phyloP scores from a whole-genome alignment of 345 rosid species.

The Brassica carinata region DNA sequence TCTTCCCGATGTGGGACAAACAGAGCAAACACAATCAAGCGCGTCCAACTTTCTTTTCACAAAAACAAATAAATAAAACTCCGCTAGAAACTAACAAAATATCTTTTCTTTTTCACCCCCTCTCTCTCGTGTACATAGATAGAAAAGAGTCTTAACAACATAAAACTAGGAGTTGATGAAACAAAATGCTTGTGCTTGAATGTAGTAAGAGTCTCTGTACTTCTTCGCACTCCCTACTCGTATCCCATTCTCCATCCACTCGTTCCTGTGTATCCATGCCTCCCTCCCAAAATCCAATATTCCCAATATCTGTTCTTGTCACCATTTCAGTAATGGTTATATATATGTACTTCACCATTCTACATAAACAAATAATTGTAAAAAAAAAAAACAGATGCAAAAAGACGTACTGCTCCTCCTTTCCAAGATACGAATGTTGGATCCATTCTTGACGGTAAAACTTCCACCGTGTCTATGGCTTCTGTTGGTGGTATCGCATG shows the following conservation, averaged over 20 bases:
- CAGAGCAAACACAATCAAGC: neutral
- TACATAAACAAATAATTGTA: neutral
- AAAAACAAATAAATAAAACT: neutral
- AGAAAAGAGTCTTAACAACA: neutral
- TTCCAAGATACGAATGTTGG: slow-evolving; percentile 74
- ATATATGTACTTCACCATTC: neutral
- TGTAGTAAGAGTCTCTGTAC: slow-evolving; percentile 85
- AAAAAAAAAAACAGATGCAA: neutral
- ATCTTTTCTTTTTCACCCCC: neutral
- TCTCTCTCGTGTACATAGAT: neutral
- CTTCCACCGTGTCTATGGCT: slow-evolving; percentile 59
- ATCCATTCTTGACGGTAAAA: slow-evolving; percentile 75
- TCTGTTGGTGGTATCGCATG: slow-evolving; percentile 88
- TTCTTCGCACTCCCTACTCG: slow-evolving; percentile 72
- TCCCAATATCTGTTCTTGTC: slow-evolving; percentile 61
- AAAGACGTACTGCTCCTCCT: slow-evolving; percentile 81
- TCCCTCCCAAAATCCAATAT: slow-evolving; percentile 83
- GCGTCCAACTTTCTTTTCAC: neutral
- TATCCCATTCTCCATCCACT: slow-evolving; percentile 87
- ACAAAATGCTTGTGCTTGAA: slow-evolving; percentile 83
- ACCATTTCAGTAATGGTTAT: neutral
- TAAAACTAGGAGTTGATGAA: slow-evolving; percentile 58
- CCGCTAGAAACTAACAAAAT: neutral
- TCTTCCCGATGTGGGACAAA: slow-evolving; percentile 36
- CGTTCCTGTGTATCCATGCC: slow-evolving; percentile 84